phyloP scores from a whole-genome alignment of 2,329 filamentous ascomycete species.

The Neofusicoccum laricinum region DNA sequence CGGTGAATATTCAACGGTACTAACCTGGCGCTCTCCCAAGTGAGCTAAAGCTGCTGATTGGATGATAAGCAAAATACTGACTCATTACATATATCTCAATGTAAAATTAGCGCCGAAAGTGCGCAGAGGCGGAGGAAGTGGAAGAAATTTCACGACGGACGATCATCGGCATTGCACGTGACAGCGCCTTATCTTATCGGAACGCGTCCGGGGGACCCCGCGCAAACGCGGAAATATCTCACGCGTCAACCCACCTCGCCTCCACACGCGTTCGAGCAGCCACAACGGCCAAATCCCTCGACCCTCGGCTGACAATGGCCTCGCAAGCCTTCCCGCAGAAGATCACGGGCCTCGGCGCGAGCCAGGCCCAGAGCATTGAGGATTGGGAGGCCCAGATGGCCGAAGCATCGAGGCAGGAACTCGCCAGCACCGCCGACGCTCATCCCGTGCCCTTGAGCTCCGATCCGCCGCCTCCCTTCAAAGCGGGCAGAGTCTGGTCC shows the following conservation, averaged over 20 bases:
- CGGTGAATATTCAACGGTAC: neutral
- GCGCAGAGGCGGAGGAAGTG: neutral
- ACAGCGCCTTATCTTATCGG: neutral
- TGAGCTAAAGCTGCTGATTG: conserved; percentile 33
- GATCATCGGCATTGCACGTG: neutral
- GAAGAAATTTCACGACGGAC: neutral
- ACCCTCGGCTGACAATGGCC: neutral
- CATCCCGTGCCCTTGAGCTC: neutral
- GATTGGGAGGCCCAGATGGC: conserved; percentile 11
- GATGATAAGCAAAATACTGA: neutral
- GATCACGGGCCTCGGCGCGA: neutral
- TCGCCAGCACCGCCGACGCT: neutral
- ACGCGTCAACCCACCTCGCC: too few relatives aligned
- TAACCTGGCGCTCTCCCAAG: conserved; percentile 34
- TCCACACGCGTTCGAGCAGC: too few relatives aligned
- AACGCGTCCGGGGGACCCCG: neutral
- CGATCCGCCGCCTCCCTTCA: neutral
- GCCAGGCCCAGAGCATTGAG: conserved; percentile 1
- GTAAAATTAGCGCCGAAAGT: neutral
- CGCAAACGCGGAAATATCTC: neutral
- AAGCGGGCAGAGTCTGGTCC: neutral
- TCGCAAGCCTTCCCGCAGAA: neutral
- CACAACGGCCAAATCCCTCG: too few relatives aligned
- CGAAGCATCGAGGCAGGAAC: neutral
- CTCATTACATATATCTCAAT: neutral